Conservation (phyloP, 2,329 filamentous ascomycete genomes). For the Penicillium sp. region DNA sequence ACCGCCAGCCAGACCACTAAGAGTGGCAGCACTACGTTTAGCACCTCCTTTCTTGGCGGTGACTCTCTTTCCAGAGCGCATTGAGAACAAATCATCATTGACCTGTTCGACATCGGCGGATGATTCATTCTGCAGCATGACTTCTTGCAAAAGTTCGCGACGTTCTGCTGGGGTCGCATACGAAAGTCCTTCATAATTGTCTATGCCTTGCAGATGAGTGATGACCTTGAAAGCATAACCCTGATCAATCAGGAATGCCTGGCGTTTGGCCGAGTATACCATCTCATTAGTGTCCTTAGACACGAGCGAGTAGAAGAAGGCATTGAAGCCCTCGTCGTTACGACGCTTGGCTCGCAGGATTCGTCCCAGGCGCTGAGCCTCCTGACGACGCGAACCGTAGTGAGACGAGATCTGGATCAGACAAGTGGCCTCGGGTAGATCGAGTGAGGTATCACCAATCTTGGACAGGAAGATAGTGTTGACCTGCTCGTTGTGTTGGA, state of each 20-base stretch:
- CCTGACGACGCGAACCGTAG: constrained; percentile 93
- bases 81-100: constrained; percentile 65
- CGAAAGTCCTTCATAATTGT: constrained; percentile 74
- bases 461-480: constrained; percentile 96
- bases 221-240: constrained; percentile 99
- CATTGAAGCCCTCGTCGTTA: constrained; percentile 98
- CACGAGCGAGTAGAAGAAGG: constrained; percentile 97
- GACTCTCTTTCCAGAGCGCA: constrained; percentile 48
- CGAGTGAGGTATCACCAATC: constrained; percentile 97
- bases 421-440: constrained; percentile 93
- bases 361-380: constrained; percentile 88
- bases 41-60: constrained; percentile 57
- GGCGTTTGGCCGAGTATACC: constrained; percentile 94
- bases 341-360: constrained; percentile 92
- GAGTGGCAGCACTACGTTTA: constrained; percentile 76
- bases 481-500: constrained; percentile 85
- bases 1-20: constrained; percentile 84
- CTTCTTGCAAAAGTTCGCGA: constrained; percentile 81
- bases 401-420: constrained; percentile 97
- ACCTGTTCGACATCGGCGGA: constrained; percentile 70
- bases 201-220: constrained; percentile 88
- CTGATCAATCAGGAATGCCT: constrained; percentile 96
- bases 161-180: constrained; percentile 78
- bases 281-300: constrained; percentile 98
- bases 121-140: constrained; percentile 82